Evolutionary conservation across 257 asterid genomes (phyloP).

Genomic region (Vinca minor): DNA sequence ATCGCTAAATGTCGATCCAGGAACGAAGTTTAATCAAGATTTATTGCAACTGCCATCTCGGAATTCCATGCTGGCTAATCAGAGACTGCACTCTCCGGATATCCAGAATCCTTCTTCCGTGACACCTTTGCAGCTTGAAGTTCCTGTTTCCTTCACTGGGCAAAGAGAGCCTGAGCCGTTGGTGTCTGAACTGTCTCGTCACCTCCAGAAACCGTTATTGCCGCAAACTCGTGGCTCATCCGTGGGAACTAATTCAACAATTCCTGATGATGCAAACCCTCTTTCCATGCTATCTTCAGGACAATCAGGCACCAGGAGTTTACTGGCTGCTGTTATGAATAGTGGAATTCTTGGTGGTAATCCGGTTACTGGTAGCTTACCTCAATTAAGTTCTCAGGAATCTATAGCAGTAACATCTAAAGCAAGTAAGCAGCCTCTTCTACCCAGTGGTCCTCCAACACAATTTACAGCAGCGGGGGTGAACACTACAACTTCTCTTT

Average conservation of each 20-base stretch:
- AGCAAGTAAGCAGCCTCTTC: constrained; percentile 21
- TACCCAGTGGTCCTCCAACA: constrained; percentile 24
- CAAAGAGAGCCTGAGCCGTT: constrained; percentile 32
- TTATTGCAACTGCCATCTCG: constrained; percentile 27
- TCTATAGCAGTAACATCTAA: constrained; percentile 23
- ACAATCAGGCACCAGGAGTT: constrained; percentile 42
- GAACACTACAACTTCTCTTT: constrained; percentile 8
- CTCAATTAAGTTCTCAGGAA: constrained; percentile 25
- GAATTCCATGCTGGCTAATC: constrained; percentile 28
- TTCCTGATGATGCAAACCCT: constrained; percentile 39
- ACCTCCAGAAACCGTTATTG: constrained; percentile 5
- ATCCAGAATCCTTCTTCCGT: constrained; percentile 27
- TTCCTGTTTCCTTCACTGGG: constrained; percentile 24
- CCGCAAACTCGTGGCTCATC: constrained; percentile 32
- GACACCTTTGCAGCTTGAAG: constrained; percentile 29
- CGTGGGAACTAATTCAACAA: constrained; percentile 27
- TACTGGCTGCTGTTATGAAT: constrained; percentile 46
- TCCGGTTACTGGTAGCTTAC: constrained; percentile 27
- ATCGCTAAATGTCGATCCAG: constrained; percentile 24
- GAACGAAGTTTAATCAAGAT: constrained; percentile 31
- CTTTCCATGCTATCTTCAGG: constrained; percentile 37
- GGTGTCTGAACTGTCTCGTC: constrained; percentile 17
- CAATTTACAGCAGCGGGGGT: constrained; percentile 14
- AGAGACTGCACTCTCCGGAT: constrained; percentile 28
- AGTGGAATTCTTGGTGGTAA: constrained; percentile 39